Evolutionary conservation across 2,329 filamentous ascomycete species (phyloP), one percentile per base, ranked within the genome.

Genomic region (Cadophora malorum): DNA sequence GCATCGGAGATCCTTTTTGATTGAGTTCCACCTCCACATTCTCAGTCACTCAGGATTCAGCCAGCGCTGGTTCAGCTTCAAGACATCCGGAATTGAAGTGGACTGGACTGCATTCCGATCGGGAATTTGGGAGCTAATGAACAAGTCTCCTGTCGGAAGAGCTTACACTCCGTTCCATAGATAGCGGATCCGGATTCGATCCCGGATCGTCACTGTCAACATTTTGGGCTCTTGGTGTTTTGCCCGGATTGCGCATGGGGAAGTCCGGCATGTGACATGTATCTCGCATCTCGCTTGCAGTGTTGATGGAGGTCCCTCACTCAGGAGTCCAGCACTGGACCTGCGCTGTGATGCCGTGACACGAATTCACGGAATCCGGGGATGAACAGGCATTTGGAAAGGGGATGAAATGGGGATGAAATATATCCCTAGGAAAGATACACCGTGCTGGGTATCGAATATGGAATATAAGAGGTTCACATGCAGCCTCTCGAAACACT

Each of bases 1-100:
- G 23, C 45, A 21, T 12, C 38, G 41, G 58, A 60, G 38, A 60
- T 58, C 55, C 28, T 58, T 23, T 28, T n/a, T 58, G 12, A 33
- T 38, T 49, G n/a, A 49, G 6, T 21, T 38, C 55, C 55, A 58
- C 55, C 1, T 16, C 19, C 21, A 41, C 35, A 33, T n/a, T 9
- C 19, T 49, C 19, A 49, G 45, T n/a, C 2, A 8, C 12, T n/a
- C 4, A 19, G 8, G 14, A 45, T 45, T 45, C 14, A 45, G 41
- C 41, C 41, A 45, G 16, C 10, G 6, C 41, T 19, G 6, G 45
- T 7, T 21, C 45, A 21, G 19, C n/a, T 21, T 7, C 2, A 21
- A 7, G 19, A 49, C 6, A 16, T n/a, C 4, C 45, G 19, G 45
- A 10, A 21, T 21, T 21, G 19, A 19, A 38, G 41, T 45, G 12